phyloP scores from a whole-genome alignment of 768 basidiomycete species.

The Leccinum rimulosum region DNA sequence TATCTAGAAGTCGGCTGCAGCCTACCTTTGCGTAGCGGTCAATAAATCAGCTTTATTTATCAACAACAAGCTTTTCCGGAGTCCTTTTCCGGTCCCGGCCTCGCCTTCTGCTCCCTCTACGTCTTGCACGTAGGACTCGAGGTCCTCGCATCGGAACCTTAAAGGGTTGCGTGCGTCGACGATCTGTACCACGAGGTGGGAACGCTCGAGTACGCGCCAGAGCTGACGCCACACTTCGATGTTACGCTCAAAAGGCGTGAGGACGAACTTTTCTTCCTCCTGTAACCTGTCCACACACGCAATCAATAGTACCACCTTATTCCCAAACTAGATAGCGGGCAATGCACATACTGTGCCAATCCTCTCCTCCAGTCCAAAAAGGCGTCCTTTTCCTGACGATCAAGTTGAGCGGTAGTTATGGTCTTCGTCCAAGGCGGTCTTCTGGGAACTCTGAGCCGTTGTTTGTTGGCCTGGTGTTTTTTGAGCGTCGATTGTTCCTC shows the following conservation, averaged over 20 bases:
- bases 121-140: constrained; percentile 82
- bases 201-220: constrained; percentile 95
- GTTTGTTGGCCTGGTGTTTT: constrained; percentile 72
- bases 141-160: constrained; percentile 87
- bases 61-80: constrained; percentile 73
- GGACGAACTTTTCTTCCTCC: constrained; percentile 80
- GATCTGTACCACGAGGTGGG: constrained; percentile 92
- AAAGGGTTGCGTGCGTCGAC: constrained; percentile 96
- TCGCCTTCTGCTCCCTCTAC: constrained; percentile 83
- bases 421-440: constrained; percentile 85
- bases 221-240: constrained; percentile 98
- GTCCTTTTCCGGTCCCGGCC: constrained; percentile 68
- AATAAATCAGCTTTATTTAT: constrained; percentile 97
- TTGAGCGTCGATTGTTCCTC: constrained; percentile 76
- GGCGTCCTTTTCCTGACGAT: constrained; percentile 83
- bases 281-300: constrained; percentile 57
- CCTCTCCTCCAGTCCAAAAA: constrained; percentile 94
- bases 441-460: constrained; percentile 81
- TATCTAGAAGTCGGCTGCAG: neutral
- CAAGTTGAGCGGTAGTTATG: constrained; percentile 76
- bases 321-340: neutral
- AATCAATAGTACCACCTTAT: neutral
- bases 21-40: constrained; percentile 80
- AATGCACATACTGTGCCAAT: constrained; percentile 74
- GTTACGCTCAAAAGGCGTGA: constrained; percentile 96